phyloP scores from a whole-genome alignment of 2,329 filamentous ascomycete genomes.

The Dothistroma septosporum region DNA sequence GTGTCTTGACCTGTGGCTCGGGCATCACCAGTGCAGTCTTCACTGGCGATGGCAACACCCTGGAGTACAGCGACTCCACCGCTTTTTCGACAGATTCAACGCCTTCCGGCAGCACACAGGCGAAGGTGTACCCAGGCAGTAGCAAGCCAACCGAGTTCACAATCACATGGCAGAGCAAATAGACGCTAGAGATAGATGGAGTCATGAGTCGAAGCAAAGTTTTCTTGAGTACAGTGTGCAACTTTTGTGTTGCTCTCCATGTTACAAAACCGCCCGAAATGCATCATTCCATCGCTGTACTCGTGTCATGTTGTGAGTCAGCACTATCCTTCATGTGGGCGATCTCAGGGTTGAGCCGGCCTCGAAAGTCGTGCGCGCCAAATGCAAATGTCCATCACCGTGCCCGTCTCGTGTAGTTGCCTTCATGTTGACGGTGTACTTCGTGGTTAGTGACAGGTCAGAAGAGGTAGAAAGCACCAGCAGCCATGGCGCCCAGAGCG shows the following conservation, averaged over 20 bases:
- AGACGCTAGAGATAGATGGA: slow-evolving; percentile 7
- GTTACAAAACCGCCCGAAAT: not conserved
- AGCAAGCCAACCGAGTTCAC: slow-evolving; percentile 33
- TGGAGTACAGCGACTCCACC: slow-evolving; percentile 39
- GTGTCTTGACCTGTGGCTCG: slow-evolving; percentile 54
- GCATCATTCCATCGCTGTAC: not conserved
- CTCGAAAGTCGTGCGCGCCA: not conserved
- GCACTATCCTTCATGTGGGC: not conserved
- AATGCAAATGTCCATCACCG: not conserved
- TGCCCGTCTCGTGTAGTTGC: not conserved
- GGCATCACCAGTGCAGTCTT: slow-evolving; percentile 45
- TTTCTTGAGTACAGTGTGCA: not conserved
- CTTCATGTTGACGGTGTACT: not conserved
- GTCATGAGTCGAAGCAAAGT: not conserved
- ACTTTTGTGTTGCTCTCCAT: not conserved
- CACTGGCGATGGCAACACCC: slow-evolving; percentile 32
- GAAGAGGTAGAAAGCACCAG: not conserved
- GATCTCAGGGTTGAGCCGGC: not conserved
- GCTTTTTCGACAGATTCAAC: slow-evolving; percentile 44
- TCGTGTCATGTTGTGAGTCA: not conserved
- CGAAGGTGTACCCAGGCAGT: slow-evolving; percentile 39
- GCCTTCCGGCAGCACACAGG: slow-evolving; percentile 43
- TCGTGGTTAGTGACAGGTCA: not conserved
- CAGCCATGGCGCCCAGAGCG: not conserved
- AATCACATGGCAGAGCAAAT: slow-evolving; percentile 39